These are phyloP conservation scores for Massarina eburnea DNA, from an alignment of 2,329 filamentous ascomycete genomes.

Conservation along the genomic window DNA sequence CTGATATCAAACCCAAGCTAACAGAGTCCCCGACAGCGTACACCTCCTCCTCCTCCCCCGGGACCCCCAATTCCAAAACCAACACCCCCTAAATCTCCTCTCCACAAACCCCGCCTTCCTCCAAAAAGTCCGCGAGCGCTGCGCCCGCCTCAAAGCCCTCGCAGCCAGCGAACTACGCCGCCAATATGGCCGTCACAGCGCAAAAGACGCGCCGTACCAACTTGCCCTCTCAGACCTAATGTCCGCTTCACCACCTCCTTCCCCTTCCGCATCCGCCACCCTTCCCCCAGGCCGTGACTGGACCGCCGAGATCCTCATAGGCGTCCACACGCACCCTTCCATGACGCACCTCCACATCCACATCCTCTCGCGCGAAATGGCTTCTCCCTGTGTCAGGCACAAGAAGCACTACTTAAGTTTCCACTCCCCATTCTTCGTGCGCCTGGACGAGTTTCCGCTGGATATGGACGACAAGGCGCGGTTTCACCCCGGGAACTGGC, in stretches of 20 bases:
- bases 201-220: conserved; percentile 63
- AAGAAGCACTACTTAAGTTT: conserved; percentile 93
- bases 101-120: conserved; percentile 68
- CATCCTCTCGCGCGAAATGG: conserved; percentile 78
- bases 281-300: conserved; percentile 75
- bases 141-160: conserved; percentile 60
- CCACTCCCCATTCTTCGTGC: conserved; percentile 79
- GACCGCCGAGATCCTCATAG: conserved; percentile 70
- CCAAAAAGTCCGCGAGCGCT: conserved; percentile 61
- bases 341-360: conserved; percentile 95
- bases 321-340: conserved; percentile 83
- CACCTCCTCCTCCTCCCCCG: conserved; percentile 89
- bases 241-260: conserved; percentile 45
- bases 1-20: no score
- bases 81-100: conserved; percentile 79
- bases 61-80: conserved; percentile 58
- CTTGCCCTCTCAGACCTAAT: conserved; percentile 55
- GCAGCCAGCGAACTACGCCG: conserved; percentile 76
- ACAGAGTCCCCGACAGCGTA: conserved; percentile 50
- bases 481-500: conserved; percentile 61
- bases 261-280: conserved; percentile 36
- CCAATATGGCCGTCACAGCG: conserved; percentile 64
- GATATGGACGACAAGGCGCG: conserved; percentile 62
- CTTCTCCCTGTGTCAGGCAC: conserved; percentile 71
- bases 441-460: conserved; percentile 78